Evolutionary conservation across 2,329 filamentous ascomycete species (phyloP), one percentile per base, ranked within the genome.

Genomic region (Phaeosphaeria sp.): DNA sequence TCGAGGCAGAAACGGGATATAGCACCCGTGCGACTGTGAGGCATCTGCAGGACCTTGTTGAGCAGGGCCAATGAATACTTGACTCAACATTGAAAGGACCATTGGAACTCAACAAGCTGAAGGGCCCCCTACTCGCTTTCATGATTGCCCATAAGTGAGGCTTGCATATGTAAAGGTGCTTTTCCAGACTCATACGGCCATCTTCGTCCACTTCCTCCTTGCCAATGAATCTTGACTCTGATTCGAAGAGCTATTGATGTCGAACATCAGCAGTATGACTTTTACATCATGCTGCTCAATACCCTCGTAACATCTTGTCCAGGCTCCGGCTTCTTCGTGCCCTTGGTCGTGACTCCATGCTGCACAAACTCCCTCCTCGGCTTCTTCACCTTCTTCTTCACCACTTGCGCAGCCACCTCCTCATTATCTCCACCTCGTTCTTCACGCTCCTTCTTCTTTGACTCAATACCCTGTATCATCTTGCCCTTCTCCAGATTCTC

Each of bases 401-500:
- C 30, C 13, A 40, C 21, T 20, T 47, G 18, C 45, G 47, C 45
- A 2, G 17, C 39, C 64, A 57, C 50, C 65, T 65, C 36, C 58
- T 52, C 40, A 51, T 64, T 49, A 48, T 60, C 55, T 43, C 64
- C 66, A 54, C 61, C 8, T 63, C 59, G 25, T 47, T 43, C 17
- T 15, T 43, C 20, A 6, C 64, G 18, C 57, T 63, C 60, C 72
- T 88, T 86, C 71, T 76, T 76, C 71, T 81, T 83, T 46, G 69
- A 77, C 72, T 81, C 74, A 77, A 93, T 93, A 2, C 69, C 69
- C 30, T 77, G 88, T 64, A 92, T 74, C 84, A 92, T 90, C 86
- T 93, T 94, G 50, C 87, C 89, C 72, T 83, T 86, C 82, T 95
- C 91, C 56, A 95, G 84, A 73, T 94, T 93, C 66, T 87, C 83